Percentiles rank a stretch among this genome's conserved stretches.
These are phyloP conservation scores for Neobulgaria alba DNA, from an alignment of 2,329 filamentous ascomycete genomes.

Conservation along the genomic window DNA sequence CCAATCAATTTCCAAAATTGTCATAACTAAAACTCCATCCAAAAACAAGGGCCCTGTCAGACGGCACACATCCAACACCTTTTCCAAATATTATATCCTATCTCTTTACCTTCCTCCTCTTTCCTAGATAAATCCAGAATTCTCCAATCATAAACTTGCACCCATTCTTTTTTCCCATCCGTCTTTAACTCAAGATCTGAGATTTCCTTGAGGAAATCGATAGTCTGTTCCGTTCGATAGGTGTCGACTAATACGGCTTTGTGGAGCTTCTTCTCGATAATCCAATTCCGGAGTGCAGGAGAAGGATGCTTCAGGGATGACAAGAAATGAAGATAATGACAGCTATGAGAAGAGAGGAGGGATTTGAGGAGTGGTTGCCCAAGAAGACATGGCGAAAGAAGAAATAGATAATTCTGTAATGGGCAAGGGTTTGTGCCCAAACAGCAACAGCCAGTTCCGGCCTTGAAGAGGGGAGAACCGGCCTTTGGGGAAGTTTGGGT, in stretches of 20 bases:
- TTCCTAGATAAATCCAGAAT: slow-evolving; percentile 34
- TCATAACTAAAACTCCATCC: too few relatives aligned
- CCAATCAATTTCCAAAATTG: too few relatives aligned
- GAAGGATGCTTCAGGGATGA: slow-evolving; percentile 8
- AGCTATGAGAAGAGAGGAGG: slow-evolving; percentile 19
- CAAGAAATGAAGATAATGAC: slow-evolving; percentile 12
- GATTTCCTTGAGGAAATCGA: slow-evolving; percentile 26
- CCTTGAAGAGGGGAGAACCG: not conserved
- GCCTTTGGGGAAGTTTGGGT: not conserved
- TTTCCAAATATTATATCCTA: slow-evolving; percentile 17
- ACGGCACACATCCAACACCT: slow-evolving; percentile 4
- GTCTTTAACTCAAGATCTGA: slow-evolving; percentile 16
- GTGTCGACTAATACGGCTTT: slow-evolving; percentile 31
- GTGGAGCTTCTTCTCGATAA: slow-evolving; percentile 14
- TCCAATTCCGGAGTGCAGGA: slow-evolving; percentile 11
- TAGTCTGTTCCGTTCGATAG: slow-evolving; percentile 23
- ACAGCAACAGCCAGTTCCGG: slow-evolving; percentile 12
- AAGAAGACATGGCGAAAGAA: slow-evolving; percentile 22
- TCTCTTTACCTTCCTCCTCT: slow-evolving; percentile 31
- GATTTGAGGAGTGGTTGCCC: slow-evolving; percentile 12
- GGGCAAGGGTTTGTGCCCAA: slow-evolving; percentile 9
- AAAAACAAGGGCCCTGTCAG: too few relatives aligned
- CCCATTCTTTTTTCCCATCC: slow-evolving; percentile 24
- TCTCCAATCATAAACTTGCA: slow-evolving; percentile 33
- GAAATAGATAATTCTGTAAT: slow-evolving; percentile 17